phyloP scores from a whole-genome alignment of 2,329 filamentous ascomycete species.

The Hyphodiscus sp. region DNA sequence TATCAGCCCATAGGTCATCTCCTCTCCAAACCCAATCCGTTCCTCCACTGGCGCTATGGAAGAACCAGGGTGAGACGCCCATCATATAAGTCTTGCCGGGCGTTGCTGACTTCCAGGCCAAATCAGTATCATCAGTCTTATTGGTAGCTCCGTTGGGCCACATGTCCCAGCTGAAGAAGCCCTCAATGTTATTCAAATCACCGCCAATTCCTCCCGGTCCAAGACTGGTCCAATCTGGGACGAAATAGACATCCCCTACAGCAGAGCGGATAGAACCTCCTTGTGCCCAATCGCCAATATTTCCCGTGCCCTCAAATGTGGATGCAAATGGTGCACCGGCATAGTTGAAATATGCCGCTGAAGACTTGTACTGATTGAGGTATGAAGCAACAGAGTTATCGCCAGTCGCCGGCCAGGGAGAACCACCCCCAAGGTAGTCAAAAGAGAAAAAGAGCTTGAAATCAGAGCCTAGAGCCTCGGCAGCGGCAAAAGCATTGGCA shows the following conservation, averaged over 20 bases:
- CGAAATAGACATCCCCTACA: slow-evolving; percentile 33
- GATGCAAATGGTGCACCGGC: slow-evolving; percentile 39
- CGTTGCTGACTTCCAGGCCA: slow-evolving; percentile 33
- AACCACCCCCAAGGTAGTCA: slow-evolving; percentile 28
- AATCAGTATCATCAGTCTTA: slow-evolving; percentile 33
- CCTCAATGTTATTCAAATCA: slow-evolving; percentile 31
- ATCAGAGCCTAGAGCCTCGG: slow-evolving; percentile 16
- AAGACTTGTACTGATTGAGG: slow-evolving; percentile 28
- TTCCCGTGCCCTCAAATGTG: slow-evolving; percentile 43
- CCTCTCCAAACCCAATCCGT: slow-evolving; percentile 60
- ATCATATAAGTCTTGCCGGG: slow-evolving; percentile 43
- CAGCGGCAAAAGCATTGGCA: slow-evolving; percentile 30
- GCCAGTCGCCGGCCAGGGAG: slow-evolving; percentile 22
- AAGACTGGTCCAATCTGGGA: slow-evolving; percentile 41
- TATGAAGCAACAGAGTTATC: slow-evolving; percentile 22
- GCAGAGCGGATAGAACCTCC: slow-evolving; percentile 32
- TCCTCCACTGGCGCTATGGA: slow-evolving; percentile 47
- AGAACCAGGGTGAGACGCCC: slow-evolving; percentile 54
- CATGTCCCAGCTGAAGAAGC: slow-evolving; percentile 37
- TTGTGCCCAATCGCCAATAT: slow-evolving; percentile 36
- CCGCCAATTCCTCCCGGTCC: slow-evolving; percentile 28
- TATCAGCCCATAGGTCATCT: slow-evolving; percentile 54
- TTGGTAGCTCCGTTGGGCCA: slow-evolving; percentile 34
- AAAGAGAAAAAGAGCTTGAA: slow-evolving; percentile 32
- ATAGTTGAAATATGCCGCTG: slow-evolving; percentile 33